Evolutionary conservation across 176 grass and related monocot genomes (phyloP).

Genomic region (Puccinellia tenuiflora): DNA sequence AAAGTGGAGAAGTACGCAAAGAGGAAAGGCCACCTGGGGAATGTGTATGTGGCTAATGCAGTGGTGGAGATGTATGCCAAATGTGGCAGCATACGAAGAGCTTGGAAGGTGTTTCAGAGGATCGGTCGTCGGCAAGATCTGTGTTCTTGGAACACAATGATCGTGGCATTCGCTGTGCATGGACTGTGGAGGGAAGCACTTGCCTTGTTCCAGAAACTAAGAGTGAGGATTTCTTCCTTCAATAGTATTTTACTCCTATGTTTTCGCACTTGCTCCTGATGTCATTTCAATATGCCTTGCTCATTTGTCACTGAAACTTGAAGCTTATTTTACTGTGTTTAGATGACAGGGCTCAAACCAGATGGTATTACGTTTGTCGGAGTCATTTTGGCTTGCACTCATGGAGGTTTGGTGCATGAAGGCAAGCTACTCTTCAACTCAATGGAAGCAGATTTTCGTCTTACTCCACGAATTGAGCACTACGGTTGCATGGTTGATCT

Average conservation of each 20-base stretch:
- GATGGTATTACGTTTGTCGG: constrained; percentile 66
- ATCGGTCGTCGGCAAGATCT: constrained; percentile 42
- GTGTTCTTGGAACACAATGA: constrained; percentile 90
- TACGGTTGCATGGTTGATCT: constrained; percentile 74
- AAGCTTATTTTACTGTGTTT: constrained; percentile 19
- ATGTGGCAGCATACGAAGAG: constrained; percentile 44
- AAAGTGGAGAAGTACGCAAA: constrained; percentile 50
- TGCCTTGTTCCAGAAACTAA: constrained; percentile 47
- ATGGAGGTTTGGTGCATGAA: constrained; percentile 67
- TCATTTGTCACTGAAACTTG: not conserved
- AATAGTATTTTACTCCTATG: not conserved
- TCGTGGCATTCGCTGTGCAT: constrained; percentile 67
- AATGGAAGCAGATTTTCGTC: constrained; percentile 37
- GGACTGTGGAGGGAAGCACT: constrained; percentile 46
- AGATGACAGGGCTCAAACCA: constrained; percentile 43
- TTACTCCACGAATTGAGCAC: constrained; percentile 61
- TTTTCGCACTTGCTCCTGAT: not conserved
- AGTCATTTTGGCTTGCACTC: constrained; percentile 68
- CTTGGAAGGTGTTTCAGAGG: constrained; percentile 59
- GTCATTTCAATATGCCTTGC: not conserved
- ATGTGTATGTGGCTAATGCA: constrained; percentile 47
- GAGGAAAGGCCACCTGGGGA: constrained; percentile 19
- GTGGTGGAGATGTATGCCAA: constrained; percentile 86
- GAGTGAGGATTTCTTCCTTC: constrained; percentile 36
- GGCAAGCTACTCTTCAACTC: constrained; percentile 47